Conservation (phyloP, 345 rosid genomes). For the Anastatica hierochuntica region DNA sequence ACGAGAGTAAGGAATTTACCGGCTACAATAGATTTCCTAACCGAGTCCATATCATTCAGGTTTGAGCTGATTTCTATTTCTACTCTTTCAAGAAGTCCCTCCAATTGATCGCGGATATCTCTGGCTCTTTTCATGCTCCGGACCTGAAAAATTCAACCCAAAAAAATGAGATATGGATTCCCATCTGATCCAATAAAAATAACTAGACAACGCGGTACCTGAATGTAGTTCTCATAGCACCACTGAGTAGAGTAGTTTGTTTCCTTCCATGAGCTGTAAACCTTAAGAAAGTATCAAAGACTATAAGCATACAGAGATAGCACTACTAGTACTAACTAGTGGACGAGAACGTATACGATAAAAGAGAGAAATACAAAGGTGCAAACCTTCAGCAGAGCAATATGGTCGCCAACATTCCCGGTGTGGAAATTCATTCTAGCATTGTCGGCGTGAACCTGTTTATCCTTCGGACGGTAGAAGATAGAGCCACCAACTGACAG, state of each 20-base stretch:
- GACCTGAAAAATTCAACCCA: constrained; percentile 41
- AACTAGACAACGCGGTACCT: constrained; percentile 35
- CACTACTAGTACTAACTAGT: neutral
- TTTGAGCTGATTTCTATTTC: constrained; percentile 73
- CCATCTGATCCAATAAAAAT: neutral
- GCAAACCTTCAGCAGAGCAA: constrained; percentile 82
- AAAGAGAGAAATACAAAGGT: neutral
- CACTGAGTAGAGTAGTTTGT: constrained; percentile 92
- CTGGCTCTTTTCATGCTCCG: constrained; percentile 98
- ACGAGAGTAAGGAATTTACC: constrained; percentile 32
- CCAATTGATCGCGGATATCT: constrained; percentile 87
- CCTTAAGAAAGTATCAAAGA: constrained; percentile 37
- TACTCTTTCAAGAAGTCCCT: constrained; percentile 93
- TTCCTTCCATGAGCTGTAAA: constrained; percentile 90
- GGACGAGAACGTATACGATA: neutral
- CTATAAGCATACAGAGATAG: constrained; percentile 10
- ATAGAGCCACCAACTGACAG: constrained; percentile 89
- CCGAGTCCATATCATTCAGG: constrained; percentile 53
- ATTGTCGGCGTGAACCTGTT: constrained; percentile 96
- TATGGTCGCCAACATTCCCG: constrained; percentile 89
- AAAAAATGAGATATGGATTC: constrained; percentile 6
- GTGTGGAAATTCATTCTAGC: constrained; percentile 90
- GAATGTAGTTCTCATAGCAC: constrained; percentile 98
- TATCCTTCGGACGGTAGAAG: constrained; percentile 95
- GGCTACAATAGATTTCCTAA: constrained; percentile 74